Conservation (phyloP, 305 asterid genomes). For the Ilex paraguariensis region DNA sequence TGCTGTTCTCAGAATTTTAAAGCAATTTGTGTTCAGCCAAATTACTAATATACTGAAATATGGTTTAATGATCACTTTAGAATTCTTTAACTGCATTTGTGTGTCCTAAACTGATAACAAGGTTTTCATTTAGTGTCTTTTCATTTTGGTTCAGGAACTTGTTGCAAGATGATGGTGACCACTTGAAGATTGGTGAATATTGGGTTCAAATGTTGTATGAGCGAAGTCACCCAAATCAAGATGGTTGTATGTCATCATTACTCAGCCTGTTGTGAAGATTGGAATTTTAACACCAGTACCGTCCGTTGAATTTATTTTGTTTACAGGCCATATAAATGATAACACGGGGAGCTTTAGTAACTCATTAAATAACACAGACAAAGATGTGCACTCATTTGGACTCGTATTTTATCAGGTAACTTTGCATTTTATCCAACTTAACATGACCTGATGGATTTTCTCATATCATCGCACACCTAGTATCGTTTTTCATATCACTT, state of each 20-base stretch:
- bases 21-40: too few species aligned
- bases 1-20: too few species aligned
- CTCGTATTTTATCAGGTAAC: conserved; percentile 45
- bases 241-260: conserved; percentile 22
- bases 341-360: conserved; percentile 16
- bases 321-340: conserved; percentile 33
- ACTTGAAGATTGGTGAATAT: conserved; percentile 58
- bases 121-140: not conserved
- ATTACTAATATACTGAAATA: too few species aligned
- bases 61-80: too few species aligned
- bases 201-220: conserved; percentile 64
- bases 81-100: too few species aligned
- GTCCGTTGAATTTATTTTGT: not conserved
- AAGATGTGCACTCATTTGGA: conserved; percentile 50
- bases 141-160: conserved; percentile 37
- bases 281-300: not conserved
- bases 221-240: conserved; percentile 42
- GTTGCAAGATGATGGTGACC: conserved; percentile 60
- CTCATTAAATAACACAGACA: conserved; percentile 26
- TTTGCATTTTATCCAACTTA: not conserved
- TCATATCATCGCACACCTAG: not conserved
- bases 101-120: not conserved
- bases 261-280: not conserved
- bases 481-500: conserved; percentile 1
- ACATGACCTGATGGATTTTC: too few species aligned